Evolutionary conservation across 345 rosid genomes (phyloP), one percentile per base, ranked within the genome.

Genomic region (Carallia pectinifolia): DNA sequence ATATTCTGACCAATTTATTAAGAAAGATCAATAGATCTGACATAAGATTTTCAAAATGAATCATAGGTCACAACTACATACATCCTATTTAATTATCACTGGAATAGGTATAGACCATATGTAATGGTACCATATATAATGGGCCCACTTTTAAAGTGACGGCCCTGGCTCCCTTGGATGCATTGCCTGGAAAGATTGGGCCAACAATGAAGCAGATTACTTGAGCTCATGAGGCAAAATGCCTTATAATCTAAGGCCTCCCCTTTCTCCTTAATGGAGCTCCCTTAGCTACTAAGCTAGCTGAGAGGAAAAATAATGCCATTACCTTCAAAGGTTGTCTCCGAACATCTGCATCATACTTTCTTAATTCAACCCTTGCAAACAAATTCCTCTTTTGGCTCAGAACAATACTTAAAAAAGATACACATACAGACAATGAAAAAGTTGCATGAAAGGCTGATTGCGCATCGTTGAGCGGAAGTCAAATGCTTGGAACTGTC

Each of bases 361-460:
- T 90, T 77, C 97, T 88, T 64, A 95, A 84, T 81, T 95, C 99
- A 77, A 92, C 92, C 58, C 93, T 84, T 66, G 92, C 77, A 79
- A 92, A 90, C 76, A 86, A 78, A 78, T 95, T 95, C 85, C 93
- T 89, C 83, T 95, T 92, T 80, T 97, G 88, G 77, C 96, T 95
- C 83, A 92, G 80, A 79, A 87, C 86, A 74, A 94, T 87, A 77
- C 87, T 88, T 75, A 82, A 77, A 23, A 23, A 16, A 97, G 99
- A 81, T 95, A 90, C 61, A 89, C 90, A 79, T 92, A 95, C 17
- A 92, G 87, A 80, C 86, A 92, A 78, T 95, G 99, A 79, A 95
- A 95, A 72, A 87, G 97, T 76, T 95, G 97, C 86, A 85, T 81
- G 87, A 95, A 95, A 59, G 99, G 99, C 87, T 95, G 96, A 19